These are phyloP conservation scores for Erysimum pusillum DNA, from an alignment of 441 rosid species.

Conservation along the genomic window DNA sequence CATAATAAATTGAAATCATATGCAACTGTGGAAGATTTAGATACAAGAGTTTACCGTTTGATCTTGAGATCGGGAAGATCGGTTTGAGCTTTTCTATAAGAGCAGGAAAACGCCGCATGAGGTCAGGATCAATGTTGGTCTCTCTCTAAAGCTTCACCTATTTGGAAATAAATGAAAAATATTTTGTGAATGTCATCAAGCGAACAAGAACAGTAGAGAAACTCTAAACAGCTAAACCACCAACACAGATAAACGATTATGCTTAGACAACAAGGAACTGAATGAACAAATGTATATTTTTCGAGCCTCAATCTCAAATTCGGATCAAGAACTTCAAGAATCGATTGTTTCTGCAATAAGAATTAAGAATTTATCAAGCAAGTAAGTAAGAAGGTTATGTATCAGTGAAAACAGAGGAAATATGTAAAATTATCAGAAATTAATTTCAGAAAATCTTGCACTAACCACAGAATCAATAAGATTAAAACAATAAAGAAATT, in stretches of 20 bases:
- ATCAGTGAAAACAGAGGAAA: neutral
- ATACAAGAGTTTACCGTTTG: slow-evolving; percentile 47
- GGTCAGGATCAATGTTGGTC: slow-evolving; percentile 4
- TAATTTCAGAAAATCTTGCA: neutral
- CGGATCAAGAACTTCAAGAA: slow-evolving; percentile 17
- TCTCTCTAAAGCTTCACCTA: slow-evolving; percentile 19
- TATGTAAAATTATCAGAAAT: neutral
- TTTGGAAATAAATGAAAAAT: neutral
- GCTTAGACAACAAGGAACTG: neutral
- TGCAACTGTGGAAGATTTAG: neutral
- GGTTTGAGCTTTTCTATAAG: slow-evolving; percentile 48
- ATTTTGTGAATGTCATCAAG: neutral
- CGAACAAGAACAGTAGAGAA: neutral
- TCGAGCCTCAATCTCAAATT: neutral
- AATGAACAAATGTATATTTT: neutral
- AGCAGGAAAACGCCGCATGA: slow-evolving; percentile 36
- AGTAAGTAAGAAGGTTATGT: no score
- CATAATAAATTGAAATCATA: neutral
- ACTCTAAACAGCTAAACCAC: neutral
- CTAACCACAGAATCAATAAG: neutral
- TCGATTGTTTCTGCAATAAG: neutral
- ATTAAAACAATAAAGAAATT: neutral
- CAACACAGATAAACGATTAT: slow-evolving; percentile 17
- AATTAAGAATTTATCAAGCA: neutral
- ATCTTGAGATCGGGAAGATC: slow-evolving; percentile 39